phyloP scores from a whole-genome alignment of 1,139 yeast species.

The Suhomyces terraborum region DNA sequence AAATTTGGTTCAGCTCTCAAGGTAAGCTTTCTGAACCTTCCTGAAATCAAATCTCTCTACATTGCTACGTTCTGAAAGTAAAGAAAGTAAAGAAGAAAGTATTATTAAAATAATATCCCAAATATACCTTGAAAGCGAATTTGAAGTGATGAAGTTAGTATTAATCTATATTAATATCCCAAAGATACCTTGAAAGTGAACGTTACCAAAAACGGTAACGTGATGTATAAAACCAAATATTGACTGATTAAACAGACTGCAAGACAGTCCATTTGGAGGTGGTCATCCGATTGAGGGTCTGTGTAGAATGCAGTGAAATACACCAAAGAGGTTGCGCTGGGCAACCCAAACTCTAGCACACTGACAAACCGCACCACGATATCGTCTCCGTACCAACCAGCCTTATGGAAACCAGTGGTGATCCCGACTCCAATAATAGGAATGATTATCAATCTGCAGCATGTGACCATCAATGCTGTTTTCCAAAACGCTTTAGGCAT shows the following conservation, averaged over 20 bases:
- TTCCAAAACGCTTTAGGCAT: slow-evolving; percentile 77
- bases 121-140: slow-evolving; percentile 49
- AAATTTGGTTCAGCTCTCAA: too few relatives aligned
- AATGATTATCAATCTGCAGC: slow-evolving; percentile 35
- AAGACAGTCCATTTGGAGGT: slow-evolving; percentile 79
- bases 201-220: slow-evolving; percentile 68
- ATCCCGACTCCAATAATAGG: slow-evolving; percentile 51
- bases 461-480: slow-evolving; percentile 44
- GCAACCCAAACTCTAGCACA: slow-evolving; percentile 75
- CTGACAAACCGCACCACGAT: slow-evolving; percentile 58
- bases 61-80: not conserved
- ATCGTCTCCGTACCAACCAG: slow-evolving; percentile 57
- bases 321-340: slow-evolving; percentile 82
- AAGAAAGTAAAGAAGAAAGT: not conserved
- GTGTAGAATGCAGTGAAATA: slow-evolving; percentile 85
- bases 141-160: not conserved
- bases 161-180: slow-evolving; percentile 18
- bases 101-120: slow-evolving; percentile 22
- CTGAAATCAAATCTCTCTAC: too few relatives aligned
- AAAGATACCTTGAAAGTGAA: slow-evolving; percentile 51
- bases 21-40: too few relatives aligned
- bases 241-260: slow-evolving; percentile 73
- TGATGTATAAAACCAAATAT: slow-evolving; percentile 58
- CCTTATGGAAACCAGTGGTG: slow-evolving; percentile 44
- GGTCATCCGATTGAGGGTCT: slow-evolving; percentile 59